phyloP scores from a whole-genome alignment of 768 basidiomycete species.

The Hericium alpestre region DNA sequence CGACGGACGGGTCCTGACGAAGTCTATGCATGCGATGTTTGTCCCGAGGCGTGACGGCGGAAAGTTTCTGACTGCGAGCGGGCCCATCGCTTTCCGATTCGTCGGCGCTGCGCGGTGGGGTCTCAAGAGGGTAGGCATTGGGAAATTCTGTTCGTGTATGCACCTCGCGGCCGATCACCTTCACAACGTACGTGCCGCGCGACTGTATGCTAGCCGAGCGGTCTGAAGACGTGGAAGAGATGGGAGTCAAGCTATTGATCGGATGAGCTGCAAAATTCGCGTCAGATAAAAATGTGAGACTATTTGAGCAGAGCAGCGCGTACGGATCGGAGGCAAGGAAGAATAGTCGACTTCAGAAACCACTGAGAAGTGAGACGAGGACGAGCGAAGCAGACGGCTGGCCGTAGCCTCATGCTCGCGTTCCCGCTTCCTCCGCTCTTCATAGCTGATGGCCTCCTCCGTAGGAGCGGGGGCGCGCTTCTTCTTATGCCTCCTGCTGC shows the following conservation, averaged over 20 bases:
- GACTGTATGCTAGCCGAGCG: constrained; percentile 42
- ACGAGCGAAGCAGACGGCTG: constrained; percentile 53
- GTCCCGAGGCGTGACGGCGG: constrained; percentile 33
- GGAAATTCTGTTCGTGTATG: constrained; percentile 58
- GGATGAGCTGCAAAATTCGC: constrained; percentile 35
- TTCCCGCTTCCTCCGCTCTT: constrained; percentile 15
- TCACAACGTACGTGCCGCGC: constrained; percentile 63
- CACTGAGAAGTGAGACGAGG: constrained; percentile 55
- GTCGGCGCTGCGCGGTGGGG: constrained; percentile 12
- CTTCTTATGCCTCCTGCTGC: constrained; percentile 52
- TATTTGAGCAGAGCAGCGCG: constrained; percentile 20
- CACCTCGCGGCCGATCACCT: constrained; percentile 52
- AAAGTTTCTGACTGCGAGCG: constrained; percentile 19
- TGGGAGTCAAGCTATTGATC: constrained; percentile 44
- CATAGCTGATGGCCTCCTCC: background rate
- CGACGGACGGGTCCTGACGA: constrained; percentile 71
- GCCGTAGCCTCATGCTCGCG: constrained; percentile 45
- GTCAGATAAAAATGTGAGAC: background rate
- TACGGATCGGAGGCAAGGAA: constrained; percentile 60
- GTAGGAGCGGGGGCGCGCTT: constrained; percentile 5
- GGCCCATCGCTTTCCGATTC: constrained; percentile 15
- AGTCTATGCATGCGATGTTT: constrained; percentile 45
- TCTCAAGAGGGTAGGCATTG: constrained; percentile 37
- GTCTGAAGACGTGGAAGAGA: constrained; percentile 38
- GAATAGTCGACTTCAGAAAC: constrained; percentile 45